Evolutionary conservation across 192 early-diverging fungal species (phyloP).

Genomic region (Pilobolus umbonatus): DNA sequence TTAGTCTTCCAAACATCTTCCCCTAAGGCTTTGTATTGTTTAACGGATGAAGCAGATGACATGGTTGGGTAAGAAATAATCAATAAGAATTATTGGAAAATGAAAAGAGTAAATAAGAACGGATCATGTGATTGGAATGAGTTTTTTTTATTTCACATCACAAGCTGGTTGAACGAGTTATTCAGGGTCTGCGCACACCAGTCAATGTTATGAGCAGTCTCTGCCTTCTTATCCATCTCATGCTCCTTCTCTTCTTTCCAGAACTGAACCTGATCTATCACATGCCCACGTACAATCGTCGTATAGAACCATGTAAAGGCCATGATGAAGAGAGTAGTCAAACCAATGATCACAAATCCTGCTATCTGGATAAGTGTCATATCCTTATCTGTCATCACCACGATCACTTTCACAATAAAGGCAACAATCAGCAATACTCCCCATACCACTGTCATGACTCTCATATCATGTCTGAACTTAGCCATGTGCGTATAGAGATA

Average conservation of each 20-base stretch:
- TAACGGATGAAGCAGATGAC: conserved; percentile 33
- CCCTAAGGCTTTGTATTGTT: conserved; percentile 76
- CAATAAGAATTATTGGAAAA: neutral
- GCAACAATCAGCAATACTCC: conserved; percentile 19
- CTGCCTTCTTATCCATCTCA: neutral
- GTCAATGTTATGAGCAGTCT: conserved; percentile 1
- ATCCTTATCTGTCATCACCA: conserved; percentile 19
- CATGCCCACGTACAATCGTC: conserved; percentile 16
- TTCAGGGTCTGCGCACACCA: conserved; percentile 3
- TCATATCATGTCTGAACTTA: conserved; percentile 28
- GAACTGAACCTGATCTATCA: conserved; percentile 5
- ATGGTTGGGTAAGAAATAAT: conserved; percentile 1
- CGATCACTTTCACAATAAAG: conserved; percentile 33
- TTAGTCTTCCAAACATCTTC: conserved; percentile 95
- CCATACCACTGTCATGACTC: conserved; percentile 33
- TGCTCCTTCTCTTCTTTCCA: neutral
- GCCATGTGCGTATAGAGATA: conserved; percentile 26
- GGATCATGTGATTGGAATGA: too few species aligned
- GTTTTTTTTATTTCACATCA: too few species aligned
- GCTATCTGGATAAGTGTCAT: neutral
- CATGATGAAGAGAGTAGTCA: conserved; percentile 1
- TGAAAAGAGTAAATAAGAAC: conserved; percentile 3
- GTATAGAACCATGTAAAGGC: conserved; percentile 26
- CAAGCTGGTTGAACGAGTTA: neutral
- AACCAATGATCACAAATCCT: conserved; percentile 17